Evolutionary conservation across 345 rosid species (phyloP), one percentile per base, ranked within the genome.

Genomic region (Boechera stricta): DNA sequence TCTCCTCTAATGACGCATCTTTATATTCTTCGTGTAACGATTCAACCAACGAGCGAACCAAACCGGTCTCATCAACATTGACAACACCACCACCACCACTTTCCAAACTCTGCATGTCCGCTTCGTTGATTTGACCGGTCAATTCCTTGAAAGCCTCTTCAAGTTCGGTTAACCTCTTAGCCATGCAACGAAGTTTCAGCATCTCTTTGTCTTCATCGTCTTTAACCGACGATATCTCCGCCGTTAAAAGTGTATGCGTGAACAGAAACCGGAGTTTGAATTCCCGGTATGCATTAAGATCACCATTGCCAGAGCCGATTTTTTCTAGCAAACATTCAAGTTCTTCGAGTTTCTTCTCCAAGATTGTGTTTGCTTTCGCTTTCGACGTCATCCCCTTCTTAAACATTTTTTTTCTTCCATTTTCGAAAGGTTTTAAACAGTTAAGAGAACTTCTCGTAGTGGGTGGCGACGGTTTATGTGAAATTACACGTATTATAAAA

Each of bases 341-440:
- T 69, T 76, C 80, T 39, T 76, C 63, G 56, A 76, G 75, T 69
- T 59, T 76, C 10, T 76, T 76, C 70, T 62, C 80, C 75, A 76
- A 10, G 1, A 61, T 44, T 69, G 21, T 61, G 68, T 41, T 31
- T 16, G 38, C 9, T 60, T 51, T 69, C 10, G 68, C 26, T 8
- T 16, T 48, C 16, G 48, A 28, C 53, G 48, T 48, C 74, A 28
- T 67, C 47, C 15, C 57, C 26, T 26, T 56, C 38, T 64, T 32
- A n/a, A 52, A 24, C 35, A 64, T 24, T 42, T 16, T 0, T 12
- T 24, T 7, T 18, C 32, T 59, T 33, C 41, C 18, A 24, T 9
- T 72, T 35, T 36, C 47, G 10, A n/a, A 48, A 15, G 59, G 28
- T 60, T 61, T 35, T 48, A 10, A 61, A 26, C 38, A 45, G 44